phyloP scores from a whole-genome alignment of 2,329 filamentous ascomycete genomes.

The Aspergillus sp. region DNA sequence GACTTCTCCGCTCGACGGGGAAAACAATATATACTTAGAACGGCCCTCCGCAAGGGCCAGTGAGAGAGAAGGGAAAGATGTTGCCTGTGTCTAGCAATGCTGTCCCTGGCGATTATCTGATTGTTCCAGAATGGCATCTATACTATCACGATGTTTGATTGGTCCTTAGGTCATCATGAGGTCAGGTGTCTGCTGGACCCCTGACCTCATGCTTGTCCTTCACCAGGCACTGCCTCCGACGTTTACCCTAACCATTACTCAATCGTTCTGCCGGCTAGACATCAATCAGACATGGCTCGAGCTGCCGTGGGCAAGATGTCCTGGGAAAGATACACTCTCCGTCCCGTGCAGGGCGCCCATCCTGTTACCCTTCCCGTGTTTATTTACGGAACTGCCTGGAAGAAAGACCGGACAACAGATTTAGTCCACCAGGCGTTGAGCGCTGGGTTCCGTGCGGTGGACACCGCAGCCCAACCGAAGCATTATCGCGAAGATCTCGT shows the following conservation, averaged over 20 bases:
- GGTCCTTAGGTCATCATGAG: slow-evolving; percentile 12
- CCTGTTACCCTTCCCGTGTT: slow-evolving; percentile 43
- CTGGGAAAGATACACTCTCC: slow-evolving; percentile 32
- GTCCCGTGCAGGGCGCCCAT: slow-evolving; percentile 21
- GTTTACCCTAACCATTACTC: neutral
- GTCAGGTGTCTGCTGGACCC: slow-evolving; percentile 4
- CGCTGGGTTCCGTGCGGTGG: slow-evolving; percentile 69
- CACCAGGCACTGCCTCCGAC: neutral
- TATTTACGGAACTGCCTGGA: slow-evolving; percentile 86
- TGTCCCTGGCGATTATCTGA: neutral
- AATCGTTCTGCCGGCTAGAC: neutral
- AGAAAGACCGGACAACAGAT: slow-evolving; percentile 64
- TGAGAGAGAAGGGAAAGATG: slow-evolving; percentile 8
- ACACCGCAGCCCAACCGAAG: slow-evolving; percentile 75
- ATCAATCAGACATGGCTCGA: slow-evolving; percentile 18
- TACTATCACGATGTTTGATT: neutral
- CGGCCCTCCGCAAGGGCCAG: slow-evolving; percentile 1
- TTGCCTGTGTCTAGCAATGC: slow-evolving; percentile 7
- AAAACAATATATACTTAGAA: neutral
- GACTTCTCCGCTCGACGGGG: no score
- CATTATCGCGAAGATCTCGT: slow-evolving; percentile 75
- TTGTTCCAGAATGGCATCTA: neutral
- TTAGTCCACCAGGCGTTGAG: slow-evolving; percentile 68
- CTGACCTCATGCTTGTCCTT: neutral
- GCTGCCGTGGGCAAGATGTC: slow-evolving; percentile 24